phyloP scores from a whole-genome alignment of 2,329 filamentous ascomycete species.

The Elsinoe arachidis region DNA sequence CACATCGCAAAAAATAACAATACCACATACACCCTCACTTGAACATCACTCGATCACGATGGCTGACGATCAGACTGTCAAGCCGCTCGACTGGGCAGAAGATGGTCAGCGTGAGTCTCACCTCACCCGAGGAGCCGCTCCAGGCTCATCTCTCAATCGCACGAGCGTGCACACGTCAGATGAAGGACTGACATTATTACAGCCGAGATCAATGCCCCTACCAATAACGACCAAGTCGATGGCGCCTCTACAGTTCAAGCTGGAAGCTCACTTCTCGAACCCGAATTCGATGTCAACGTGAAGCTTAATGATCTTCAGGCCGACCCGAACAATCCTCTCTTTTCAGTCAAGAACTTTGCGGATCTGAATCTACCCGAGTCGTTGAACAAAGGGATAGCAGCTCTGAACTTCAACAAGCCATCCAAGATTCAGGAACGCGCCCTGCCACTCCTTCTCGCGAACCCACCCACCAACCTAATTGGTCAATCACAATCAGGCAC shows the following conservation, averaged over 20 bases:
- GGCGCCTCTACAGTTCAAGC: slow-evolving; percentile 36
- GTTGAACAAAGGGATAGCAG: slow-evolving; percentile 67
- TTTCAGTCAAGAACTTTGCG: slow-evolving; percentile 74
- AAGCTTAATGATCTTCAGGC: slow-evolving; percentile 83
- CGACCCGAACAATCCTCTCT: slow-evolving; percentile 78
- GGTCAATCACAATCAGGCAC: slow-evolving; percentile 99
- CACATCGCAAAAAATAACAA: not conserved
- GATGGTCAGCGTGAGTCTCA: slow-evolving; percentile 19
- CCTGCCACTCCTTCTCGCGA: slow-evolving; percentile 73
- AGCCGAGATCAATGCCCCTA: slow-evolving; percentile 6
- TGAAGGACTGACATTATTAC: slow-evolving; percentile 1
- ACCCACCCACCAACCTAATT: slow-evolving; percentile 90
- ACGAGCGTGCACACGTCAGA: too few species aligned
- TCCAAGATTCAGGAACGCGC: slow-evolving; percentile 98
- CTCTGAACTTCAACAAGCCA: slow-evolving; percentile 84
- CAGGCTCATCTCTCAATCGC: too few species aligned
- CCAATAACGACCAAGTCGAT: slow-evolving; percentile 27
- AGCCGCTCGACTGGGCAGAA: slow-evolving; percentile 29
- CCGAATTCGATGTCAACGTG: slow-evolving; percentile 81
- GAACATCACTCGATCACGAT: not conserved
- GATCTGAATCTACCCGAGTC: slow-evolving; percentile 66
- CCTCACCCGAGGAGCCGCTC: not conserved
- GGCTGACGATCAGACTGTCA: slow-evolving; percentile 4
- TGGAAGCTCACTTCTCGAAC: slow-evolving; percentile 48
- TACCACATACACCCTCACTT: not conserved